These are phyloP conservation scores for Penicillium corylophilum DNA, from an alignment of 2,329 filamentous ascomycete species.

Conservation along the genomic window DNA sequence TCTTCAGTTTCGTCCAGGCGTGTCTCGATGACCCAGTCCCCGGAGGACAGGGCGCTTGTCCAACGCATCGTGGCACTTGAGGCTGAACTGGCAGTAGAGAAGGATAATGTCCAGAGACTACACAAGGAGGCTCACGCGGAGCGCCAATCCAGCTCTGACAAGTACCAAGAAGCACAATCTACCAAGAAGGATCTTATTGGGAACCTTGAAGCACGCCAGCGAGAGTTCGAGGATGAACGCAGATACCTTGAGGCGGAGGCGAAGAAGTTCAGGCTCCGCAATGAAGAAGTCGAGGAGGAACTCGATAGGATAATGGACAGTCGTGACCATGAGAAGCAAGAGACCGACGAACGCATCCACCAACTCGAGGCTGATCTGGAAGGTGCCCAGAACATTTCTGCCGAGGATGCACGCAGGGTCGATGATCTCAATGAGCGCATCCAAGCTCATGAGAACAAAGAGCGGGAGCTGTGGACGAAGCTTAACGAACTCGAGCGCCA, in stretches of 20 bases:
- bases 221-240: conserved; percentile 82
- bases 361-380: conserved; percentile 71
- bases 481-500: conserved; percentile 53
- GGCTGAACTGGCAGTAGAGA: conserved; percentile 72
- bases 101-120: conserved; percentile 63
- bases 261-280: conserved; percentile 68
- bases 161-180: conserved; percentile 79
- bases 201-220: conserved; percentile 90
- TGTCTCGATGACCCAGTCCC: conserved; percentile 59
- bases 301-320: conserved; percentile 81
- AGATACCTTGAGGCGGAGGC: conserved; percentile 80
- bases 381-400: conserved; percentile 51
- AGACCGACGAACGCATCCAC: conserved; percentile 66
- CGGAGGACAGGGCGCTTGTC: conserved; percentile 61
- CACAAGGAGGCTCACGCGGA: conserved; percentile 67
- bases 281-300: conserved; percentile 90
- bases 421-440: conserved; percentile 57
- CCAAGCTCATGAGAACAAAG: conserved; percentile 55
- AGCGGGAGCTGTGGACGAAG: conserved; percentile 31
- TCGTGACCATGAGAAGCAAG: conserved; percentile 75
- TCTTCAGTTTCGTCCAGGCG: conserved; percentile 62
- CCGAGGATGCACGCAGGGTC: conserved; percentile 43
- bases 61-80: conserved; percentile 69
- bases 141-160: conserved; percentile 61
- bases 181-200: conserved; percentile 92